These are phyloP conservation scores for Isoetes taiwanensis DNA, from an alignment of 75 land plant species.

Conservation along the genomic window DNA sequence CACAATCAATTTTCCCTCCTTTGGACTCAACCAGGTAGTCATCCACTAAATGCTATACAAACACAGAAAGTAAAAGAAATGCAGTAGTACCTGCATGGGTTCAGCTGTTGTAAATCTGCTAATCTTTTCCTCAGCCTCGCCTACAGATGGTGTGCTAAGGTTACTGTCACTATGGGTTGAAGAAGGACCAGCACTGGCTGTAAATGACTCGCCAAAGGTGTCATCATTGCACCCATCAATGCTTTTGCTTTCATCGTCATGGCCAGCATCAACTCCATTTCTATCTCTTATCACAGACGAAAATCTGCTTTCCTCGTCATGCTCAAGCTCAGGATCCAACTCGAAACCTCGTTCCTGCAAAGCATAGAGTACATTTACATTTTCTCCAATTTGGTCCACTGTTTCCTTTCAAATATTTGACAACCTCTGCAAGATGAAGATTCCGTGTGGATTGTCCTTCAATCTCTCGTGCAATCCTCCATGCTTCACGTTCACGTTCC, in stretches of 20 bases:
- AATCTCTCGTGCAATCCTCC: conserved; percentile 78
- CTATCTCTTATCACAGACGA: conserved; percentile 55
- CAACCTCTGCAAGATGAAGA: conserved; percentile 83
- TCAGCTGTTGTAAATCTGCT: neutral
- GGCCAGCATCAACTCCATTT: conserved; percentile 32
- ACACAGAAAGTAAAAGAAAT: neutral
- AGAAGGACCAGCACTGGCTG: neutral
- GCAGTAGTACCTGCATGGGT: neutral
- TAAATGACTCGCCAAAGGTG: conserved; percentile 47
- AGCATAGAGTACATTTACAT: neutral
- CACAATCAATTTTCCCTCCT: neutral
- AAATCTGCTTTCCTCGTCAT: conserved; percentile 72
- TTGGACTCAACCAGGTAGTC: neutral
- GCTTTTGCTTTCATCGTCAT: conserved; percentile 33
- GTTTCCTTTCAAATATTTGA: neutral
- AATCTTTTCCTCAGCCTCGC: neutral
- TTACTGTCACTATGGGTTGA: neutral
- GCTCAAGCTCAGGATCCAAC: conserved; percentile 35
- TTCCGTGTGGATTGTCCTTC: conserved; percentile 62
- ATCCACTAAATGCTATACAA: neutral
- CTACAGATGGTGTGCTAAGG: conserved; percentile 7
- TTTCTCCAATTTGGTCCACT: neutral
- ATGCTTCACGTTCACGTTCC: conserved; percentile 66
- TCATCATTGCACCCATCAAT: conserved; percentile 40
- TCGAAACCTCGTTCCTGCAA: conserved; percentile 56